These are phyloP conservation scores for Rhizophagus clarus DNA, from an alignment of 192 early-diverging fungal species.

Conservation along the genomic window DNA sequence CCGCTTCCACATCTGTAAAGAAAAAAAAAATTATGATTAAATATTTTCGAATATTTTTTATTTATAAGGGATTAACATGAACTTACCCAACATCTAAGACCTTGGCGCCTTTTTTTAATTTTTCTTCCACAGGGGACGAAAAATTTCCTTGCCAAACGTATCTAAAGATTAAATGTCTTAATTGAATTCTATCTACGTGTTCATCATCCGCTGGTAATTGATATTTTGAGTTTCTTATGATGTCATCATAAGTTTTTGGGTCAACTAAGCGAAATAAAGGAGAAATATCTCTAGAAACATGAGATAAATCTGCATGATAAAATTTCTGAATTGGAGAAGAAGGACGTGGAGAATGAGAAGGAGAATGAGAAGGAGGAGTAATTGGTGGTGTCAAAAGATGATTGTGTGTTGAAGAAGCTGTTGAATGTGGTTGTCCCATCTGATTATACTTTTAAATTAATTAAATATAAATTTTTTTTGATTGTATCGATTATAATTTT, in stretches of 20 bases:
- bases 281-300: background rate
- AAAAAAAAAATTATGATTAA: no score
- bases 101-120: slow-evolving; percentile 1
- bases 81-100: slow-evolving; percentile 19
- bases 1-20: background rate
- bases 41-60: no score
- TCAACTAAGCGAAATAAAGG: background rate
- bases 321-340: background rate
- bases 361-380: background rate
- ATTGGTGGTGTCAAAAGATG: background rate
- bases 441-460: background rate
- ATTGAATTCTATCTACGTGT: slow-evolving; percentile 9
- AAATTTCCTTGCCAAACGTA: slow-evolving; percentile 14
- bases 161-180: slow-evolving; percentile 21
- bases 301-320: background rate
- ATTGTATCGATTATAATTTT: no score
- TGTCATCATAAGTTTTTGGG: background rate
- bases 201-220: slow-evolving; percentile 2
- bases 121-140: slow-evolving; percentile 1
- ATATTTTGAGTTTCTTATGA: background rate
- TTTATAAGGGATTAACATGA: background rate
- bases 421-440: background rate
- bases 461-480: no score
- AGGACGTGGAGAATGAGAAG: background rate
- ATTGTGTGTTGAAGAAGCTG: background rate